Base-by-base conservation (phyloP, 129 eudicot species). In the Lactuca sativa region DNA sequence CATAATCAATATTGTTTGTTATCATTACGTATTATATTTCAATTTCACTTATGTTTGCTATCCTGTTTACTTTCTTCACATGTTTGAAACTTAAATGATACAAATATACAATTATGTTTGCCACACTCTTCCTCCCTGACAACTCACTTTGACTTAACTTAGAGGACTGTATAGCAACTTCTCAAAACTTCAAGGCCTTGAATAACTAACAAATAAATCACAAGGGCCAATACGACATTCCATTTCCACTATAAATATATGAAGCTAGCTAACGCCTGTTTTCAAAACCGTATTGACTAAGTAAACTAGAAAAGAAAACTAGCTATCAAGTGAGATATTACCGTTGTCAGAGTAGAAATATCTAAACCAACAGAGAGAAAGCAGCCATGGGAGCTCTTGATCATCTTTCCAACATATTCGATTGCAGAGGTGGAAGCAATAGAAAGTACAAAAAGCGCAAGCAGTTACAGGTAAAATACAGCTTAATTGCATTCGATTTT, bases 361-460 rank as follows among this genome's bases (percentile, higher is more conserved):
- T 76, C 81, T 76, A 65, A 69, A 69, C 63, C 71, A 53, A 52
- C 17, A 71, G 51, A 38, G 40, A 70, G 62, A 44, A 61, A 69
- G 65, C 10, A 65, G 64, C 54, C 58, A 90, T 91, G 97, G 97
- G 97, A 58, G 95, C 82, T 75, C 64, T 90, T 52, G 97, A 87
- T 77, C 95, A 87, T 83, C 86, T 91, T 47, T 80, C 88, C 11
- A 71, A 85, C 65, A 78, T 83, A 34, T 91, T 87, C 67, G 90
- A 91, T 66, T 91, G 92, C 58, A 75, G 86, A 32, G 49, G 78
- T 64, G 82, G 85, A 56, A 67, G 78, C 61, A 53, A 62, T 65
- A 69, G 71, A 62, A 83, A 85, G 72, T 83, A 69, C 92, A 87
- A 85, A 79, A 85, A 80, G 33, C 97, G 95, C 80, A 90, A 74